phyloP scores from a whole-genome alignment of 2,329 filamentous ascomycete genomes.

The Diaporthe australafricana region DNA sequence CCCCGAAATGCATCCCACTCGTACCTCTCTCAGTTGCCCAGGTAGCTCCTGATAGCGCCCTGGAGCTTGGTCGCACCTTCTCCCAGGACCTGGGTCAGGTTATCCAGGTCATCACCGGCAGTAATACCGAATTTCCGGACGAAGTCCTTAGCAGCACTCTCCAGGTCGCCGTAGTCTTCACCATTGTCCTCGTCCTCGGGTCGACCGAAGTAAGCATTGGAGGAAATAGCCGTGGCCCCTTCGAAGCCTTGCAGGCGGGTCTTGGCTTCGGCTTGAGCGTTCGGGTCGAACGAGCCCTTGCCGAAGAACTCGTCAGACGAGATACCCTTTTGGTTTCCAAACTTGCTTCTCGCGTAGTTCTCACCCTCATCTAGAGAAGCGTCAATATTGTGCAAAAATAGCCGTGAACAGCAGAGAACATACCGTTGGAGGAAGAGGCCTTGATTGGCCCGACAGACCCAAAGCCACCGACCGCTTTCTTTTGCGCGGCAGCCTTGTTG shows the following conservation, averaged over 20 bases:
- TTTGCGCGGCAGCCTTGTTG: conserved; percentile 65
- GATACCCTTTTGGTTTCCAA: conserved; percentile 93
- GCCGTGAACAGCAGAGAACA: conserved; percentile 40
- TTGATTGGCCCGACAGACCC: conserved; percentile 85
- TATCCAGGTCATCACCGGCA: conserved; percentile 94
- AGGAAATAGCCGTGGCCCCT: conserved; percentile 90
- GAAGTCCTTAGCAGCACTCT: conserved; percentile 95
- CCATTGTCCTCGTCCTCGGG: conserved; percentile 77
- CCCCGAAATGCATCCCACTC: not conserved
- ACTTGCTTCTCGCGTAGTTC: conserved; percentile 86
- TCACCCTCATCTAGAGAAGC: conserved; percentile 74
- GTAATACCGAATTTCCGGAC: conserved; percentile 95
- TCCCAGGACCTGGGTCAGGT: conserved; percentile 83
- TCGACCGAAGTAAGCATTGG: conserved; percentile 96
- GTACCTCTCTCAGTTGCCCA: conserved; percentile 63
- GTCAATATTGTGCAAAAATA: conserved; percentile 42
- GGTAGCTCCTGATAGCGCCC: conserved; percentile 75
- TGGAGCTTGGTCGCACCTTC: conserved; percentile 89
- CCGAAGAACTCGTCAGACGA: conserved; percentile 99
- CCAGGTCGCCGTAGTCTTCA: conserved; percentile 90
- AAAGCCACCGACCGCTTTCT: conserved; percentile 82
- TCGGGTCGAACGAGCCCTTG: conserved; percentile 86
- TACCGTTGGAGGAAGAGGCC: conserved; percentile 73
- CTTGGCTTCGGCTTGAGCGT: conserved; percentile 86
- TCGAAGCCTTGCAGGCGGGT: conserved; percentile 90